These are phyloP conservation scores for Pseudonectria buxi DNA, from an alignment of 2,329 filamentous ascomycete species.

Conservation along the genomic window DNA sequence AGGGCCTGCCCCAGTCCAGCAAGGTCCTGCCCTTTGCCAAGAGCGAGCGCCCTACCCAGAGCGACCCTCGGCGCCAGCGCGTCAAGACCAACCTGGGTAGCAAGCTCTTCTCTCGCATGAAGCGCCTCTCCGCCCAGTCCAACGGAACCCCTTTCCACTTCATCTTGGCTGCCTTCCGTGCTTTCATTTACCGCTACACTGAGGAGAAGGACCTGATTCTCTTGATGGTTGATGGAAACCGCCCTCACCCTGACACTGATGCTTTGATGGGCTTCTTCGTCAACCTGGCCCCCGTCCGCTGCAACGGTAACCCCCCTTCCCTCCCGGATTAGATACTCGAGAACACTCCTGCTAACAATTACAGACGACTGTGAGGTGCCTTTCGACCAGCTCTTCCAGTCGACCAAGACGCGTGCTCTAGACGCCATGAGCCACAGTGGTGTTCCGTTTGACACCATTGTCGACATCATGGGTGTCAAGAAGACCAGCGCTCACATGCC, in stretches of 20 bases:
- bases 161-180: constrained; percentile 18
- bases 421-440: constrained; percentile 17
- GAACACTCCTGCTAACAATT: constrained; percentile 1
- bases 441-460: constrained; percentile 19
- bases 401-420: constrained; percentile 14
- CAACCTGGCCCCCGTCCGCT: constrained; percentile 18
- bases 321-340: no score
- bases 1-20: constrained; percentile 12
- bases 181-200: constrained; percentile 19
- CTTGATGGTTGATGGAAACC: constrained; percentile 20
- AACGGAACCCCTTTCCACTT: constrained; percentile 20
- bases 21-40: constrained; percentile 19
- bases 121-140: constrained; percentile 16
- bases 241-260: constrained; percentile 17
- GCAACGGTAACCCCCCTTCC: constrained; percentile 7
- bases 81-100: constrained; percentile 14
- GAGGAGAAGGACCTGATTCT: constrained; percentile 18
- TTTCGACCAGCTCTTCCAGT: constrained; percentile 18
- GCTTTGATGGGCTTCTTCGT: constrained; percentile 20
- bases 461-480: constrained; percentile 15
- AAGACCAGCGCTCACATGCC: constrained; percentile 18
- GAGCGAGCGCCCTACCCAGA: constrained; percentile 10
- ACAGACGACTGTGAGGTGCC: constrained; percentile 15
- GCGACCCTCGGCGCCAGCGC: constrained; percentile 13
- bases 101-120: constrained; percentile 19